These are phyloP conservation scores for Sanghuangporus weigelae DNA, from an alignment of 1,284 basidiomycete species.

Conservation along the genomic window DNA sequence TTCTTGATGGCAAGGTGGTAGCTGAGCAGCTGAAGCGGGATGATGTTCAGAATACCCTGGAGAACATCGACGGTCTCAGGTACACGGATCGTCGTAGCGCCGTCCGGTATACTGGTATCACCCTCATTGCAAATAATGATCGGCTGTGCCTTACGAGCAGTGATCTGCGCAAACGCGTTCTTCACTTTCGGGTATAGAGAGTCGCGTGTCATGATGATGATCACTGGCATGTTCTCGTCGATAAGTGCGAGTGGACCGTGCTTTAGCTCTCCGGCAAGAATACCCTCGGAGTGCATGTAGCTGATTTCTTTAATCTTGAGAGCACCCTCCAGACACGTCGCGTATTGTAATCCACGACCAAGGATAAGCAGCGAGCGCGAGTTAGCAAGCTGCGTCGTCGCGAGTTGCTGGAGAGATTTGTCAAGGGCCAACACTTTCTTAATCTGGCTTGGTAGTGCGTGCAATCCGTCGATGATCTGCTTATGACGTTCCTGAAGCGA, in stretches of 20 bases:
- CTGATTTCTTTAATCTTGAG: slow-evolving; percentile 99
- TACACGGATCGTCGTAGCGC: slow-evolving; percentile 85
- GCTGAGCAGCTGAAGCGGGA: slow-evolving; percentile 92
- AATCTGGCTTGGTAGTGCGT: slow-evolving; percentile 87
- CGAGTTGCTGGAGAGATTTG: slow-evolving; percentile 75
- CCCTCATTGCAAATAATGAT: slow-evolving; percentile 97
- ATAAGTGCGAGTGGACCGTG: slow-evolving; percentile 97
- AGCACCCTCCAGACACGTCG: slow-evolving; percentile 97
- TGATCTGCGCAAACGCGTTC: slow-evolving; percentile 93
- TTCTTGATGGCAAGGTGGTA: slow-evolving; percentile 96
- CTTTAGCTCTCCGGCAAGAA: slow-evolving; percentile 97
- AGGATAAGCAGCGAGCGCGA: slow-evolving; percentile 93
- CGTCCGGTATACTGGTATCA: slow-evolving; percentile 75
- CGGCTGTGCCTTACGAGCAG: slow-evolving; percentile 92
- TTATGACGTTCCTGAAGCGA: slow-evolving; percentile 87
- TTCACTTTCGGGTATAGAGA: slow-evolving; percentile 98
- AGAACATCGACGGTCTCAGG: slow-evolving; percentile 92
- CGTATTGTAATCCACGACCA: slow-evolving; percentile 98
- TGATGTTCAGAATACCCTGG: slow-evolving; percentile 95
- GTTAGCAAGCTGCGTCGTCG: slow-evolving; percentile 71
- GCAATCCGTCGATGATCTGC: slow-evolving; percentile 92
- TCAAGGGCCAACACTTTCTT: slow-evolving; percentile 85
- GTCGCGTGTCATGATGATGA: slow-evolving; percentile 99
- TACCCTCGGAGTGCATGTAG: slow-evolving; percentile 91
- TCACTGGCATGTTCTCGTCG: slow-evolving; percentile 97